Percentiles rank a stretch among this genome's conserved stretches.
Evolutionary conservation across 169 alveolate genomes (phyloP).

Genomic region (Theileria orientalis): DNA sequence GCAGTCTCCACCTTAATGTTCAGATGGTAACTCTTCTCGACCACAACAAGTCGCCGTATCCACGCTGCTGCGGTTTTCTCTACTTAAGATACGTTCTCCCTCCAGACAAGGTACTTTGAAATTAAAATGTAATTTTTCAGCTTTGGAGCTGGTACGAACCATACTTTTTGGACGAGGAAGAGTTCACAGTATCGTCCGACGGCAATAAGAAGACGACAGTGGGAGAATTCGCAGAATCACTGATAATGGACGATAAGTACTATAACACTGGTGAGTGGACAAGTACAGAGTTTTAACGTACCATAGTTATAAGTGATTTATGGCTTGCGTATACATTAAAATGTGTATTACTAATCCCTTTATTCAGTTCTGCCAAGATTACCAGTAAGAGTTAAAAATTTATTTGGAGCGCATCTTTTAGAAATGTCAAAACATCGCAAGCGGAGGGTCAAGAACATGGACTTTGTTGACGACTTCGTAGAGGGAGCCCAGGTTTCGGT

Average conservation of each 20-base stretch:
- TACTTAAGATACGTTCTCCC: constrained; percentile 57
- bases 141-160: constrained; percentile 79
- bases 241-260: constrained; percentile 71
- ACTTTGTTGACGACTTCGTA: constrained; percentile 39
- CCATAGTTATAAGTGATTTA: no score
- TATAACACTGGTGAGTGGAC: constrained; percentile 67
- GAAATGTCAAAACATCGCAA: constrained; percentile 52
- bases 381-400: constrained; percentile 72
- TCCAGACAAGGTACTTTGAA: constrained; percentile 50
- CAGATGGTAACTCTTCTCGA: constrained; percentile 47
- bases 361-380: constrained; percentile 72
- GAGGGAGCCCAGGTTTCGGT: constrained; percentile 39
- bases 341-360: neutral
- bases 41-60: constrained; percentile 47
- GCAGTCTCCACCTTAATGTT: neutral
- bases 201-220: constrained; percentile 60
- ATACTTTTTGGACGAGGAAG: constrained; percentile 71
- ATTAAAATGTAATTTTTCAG: constrained; percentile 22
- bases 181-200: constrained; percentile 59
- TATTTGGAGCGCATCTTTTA: constrained; percentile 61
- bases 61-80: constrained; percentile 65
- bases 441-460: constrained; percentile 48
- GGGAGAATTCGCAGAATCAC: constrained; percentile 68
- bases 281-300: neutral
- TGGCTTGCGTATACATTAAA: neutral